Conservation (phyloP, 768 basidiomycete genomes). For the Suillus variegatus region DNA sequence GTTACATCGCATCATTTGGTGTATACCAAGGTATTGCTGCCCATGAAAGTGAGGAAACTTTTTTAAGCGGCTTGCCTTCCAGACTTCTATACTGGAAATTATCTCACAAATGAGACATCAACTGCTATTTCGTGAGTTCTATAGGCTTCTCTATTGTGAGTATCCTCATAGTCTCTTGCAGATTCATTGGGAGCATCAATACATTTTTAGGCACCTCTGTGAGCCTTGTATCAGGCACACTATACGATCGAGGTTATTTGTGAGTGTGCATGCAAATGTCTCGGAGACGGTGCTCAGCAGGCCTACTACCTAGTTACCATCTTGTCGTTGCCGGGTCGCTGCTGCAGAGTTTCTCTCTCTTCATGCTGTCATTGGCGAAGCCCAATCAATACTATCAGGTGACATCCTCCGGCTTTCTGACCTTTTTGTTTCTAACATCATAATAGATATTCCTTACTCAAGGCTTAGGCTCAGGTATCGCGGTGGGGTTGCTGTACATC, state of each 20-base stretch:
- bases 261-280: background rate
- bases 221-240: background rate
- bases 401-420: background rate
- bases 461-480: background rate
- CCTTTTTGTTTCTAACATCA: background rate
- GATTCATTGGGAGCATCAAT: background rate
- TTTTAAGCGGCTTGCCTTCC: background rate
- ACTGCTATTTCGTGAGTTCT: background rate
- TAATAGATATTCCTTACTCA: background rate
- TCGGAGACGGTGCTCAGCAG: background rate
- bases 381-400: background rate
- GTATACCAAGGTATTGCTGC: background rate
- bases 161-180: background rate
- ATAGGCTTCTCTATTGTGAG: background rate
- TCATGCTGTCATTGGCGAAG: background rate
- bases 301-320: background rate
- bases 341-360: background rate
- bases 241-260: background rate
- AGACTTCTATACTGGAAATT: background rate
- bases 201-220: background rate
- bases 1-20: background rate
- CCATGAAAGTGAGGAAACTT: background rate
- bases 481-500: background rate
- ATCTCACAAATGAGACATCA: background rate
- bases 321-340: background rate